These are phyloP conservation scores for Eutypa lata DNA, from an alignment of 2,329 filamentous ascomycete species.

Conservation along the genomic window DNA sequence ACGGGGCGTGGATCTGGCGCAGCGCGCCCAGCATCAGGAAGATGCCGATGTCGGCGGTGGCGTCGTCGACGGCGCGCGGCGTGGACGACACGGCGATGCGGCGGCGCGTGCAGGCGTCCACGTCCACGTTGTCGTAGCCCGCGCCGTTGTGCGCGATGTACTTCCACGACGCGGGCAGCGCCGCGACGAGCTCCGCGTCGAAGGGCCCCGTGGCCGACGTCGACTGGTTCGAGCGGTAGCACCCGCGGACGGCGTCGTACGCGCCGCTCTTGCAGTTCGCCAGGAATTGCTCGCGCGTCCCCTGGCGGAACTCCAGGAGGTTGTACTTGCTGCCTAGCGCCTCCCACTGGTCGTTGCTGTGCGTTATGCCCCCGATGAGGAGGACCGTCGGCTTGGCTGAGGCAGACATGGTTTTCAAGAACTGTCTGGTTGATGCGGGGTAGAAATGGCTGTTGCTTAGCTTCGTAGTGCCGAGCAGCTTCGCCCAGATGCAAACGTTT, in stretches of 20 bases:
- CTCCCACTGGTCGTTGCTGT: background rate
- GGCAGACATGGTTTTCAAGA: background rate
- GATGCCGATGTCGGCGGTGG: slow-evolving; percentile 77
- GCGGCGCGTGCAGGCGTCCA: slow-evolving; percentile 65
- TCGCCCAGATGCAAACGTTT: background rate
- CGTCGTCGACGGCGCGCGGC: slow-evolving; percentile 76
- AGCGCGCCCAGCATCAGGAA: slow-evolving; percentile 80
- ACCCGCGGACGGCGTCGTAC: background rate
- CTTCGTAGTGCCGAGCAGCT: background rate
- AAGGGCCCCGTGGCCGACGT: slow-evolving; percentile 62
- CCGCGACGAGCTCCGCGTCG: slow-evolving; percentile 66
- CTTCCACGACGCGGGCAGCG: slow-evolving; percentile 49
- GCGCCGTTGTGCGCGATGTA: slow-evolving; percentile 67
- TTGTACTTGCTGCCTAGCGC: background rate
- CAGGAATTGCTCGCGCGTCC: background rate
- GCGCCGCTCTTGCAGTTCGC: background rate
- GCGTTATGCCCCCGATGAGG: background rate
- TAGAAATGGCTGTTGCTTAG: background rate
- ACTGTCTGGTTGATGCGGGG: background rate
- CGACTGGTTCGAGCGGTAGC: slow-evolving; percentile 1
- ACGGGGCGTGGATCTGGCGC: slow-evolving; percentile 66
- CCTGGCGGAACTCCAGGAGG: background rate
- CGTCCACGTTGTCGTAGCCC: slow-evolving; percentile 81
- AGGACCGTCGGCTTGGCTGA: background rate
- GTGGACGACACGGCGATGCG: slow-evolving; percentile 74